Percentiles rank a stretch among this genome's conserved stretches.
phyloP scores from a whole-genome alignment of 352 stramenopile species.

The Plasmopara viticola region DNA sequence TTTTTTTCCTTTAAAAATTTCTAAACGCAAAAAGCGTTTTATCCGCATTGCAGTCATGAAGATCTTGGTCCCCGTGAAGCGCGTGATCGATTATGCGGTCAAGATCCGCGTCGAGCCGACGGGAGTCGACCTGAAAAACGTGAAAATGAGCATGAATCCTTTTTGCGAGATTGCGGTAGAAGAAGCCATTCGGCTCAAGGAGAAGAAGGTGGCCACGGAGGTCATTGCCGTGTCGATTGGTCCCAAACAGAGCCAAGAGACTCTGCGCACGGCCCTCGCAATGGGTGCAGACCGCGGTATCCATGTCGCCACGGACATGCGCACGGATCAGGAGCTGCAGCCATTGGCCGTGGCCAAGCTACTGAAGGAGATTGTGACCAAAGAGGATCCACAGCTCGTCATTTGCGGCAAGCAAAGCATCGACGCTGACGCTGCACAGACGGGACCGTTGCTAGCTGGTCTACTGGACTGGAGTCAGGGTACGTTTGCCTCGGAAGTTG shows the following conservation, averaged over 20 bases:
- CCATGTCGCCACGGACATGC: slow-evolving; percentile 94
- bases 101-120: slow-evolving; percentile 94
- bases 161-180: slow-evolving; percentile 99
- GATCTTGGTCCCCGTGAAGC: slow-evolving; percentile 96
- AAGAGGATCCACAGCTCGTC: slow-evolving; percentile 91
- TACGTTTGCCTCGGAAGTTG: slow-evolving; percentile 95
- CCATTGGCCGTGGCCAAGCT: slow-evolving; percentile 96
- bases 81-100: slow-evolving; percentile 97
- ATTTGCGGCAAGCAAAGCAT: slow-evolving; percentile 97
- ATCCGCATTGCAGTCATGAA: slow-evolving; percentile 31
- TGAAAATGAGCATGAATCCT: slow-evolving; percentile 99
- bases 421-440: slow-evolving; percentile 79
- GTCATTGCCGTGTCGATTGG: slow-evolving; percentile 96
- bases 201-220: slow-evolving; percentile 94
- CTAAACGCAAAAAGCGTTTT: too few relatives aligned
- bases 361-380: slow-evolving; percentile 91
- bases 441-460: slow-evolving; percentile 93
- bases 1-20: too few relatives aligned
- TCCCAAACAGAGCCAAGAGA: slow-evolving; percentile 96
- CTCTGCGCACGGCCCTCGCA: slow-evolving; percentile 90
- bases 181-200: slow-evolving; percentile 97
- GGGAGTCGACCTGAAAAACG: slow-evolving; percentile 96
- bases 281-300: slow-evolving; percentile 95
- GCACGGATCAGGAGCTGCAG: slow-evolving; percentile 97
- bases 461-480: slow-evolving; percentile 96